These are phyloP conservation scores for Iris macrosiphon DNA, from an alignment of 106 monocot species.

Conservation along the genomic window DNA sequence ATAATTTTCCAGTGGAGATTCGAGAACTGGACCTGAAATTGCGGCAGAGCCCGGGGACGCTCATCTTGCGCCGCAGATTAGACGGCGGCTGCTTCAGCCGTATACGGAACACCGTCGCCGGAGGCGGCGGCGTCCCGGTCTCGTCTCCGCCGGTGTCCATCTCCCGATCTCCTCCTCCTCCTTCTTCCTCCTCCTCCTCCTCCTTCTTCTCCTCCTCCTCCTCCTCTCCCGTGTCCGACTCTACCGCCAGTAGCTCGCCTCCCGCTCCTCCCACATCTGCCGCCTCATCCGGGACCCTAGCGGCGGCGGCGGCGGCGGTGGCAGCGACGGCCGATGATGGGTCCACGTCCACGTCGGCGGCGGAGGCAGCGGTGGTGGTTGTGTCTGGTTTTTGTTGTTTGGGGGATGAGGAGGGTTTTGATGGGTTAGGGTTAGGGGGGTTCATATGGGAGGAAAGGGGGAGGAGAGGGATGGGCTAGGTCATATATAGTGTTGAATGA, in stretches of 20 bases:
- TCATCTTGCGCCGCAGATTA: slow-evolving; percentile 85
- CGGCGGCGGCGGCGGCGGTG: neutral
- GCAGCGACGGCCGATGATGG: slow-evolving; percentile 6
- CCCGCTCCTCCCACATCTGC: slow-evolving; percentile 10
- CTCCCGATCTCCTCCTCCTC: slow-evolving; percentile 27
- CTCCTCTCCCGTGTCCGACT: neutral
- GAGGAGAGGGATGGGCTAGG: slow-evolving; percentile 19
- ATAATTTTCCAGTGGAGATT: neutral
- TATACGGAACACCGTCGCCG: slow-evolving; percentile 87
- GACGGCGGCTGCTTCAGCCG: slow-evolving; percentile 81
- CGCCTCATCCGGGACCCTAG: slow-evolving; percentile 1
- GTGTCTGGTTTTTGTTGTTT: slow-evolving; percentile 1
- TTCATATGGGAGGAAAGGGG: slow-evolving; percentile 17
- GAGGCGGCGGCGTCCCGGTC: slow-evolving; percentile 18
- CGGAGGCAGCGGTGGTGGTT: neutral
- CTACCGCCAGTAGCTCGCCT: neutral
- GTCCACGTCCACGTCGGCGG: neutral
- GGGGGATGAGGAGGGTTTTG: neutral
- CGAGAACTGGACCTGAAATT: slow-evolving; percentile 63
- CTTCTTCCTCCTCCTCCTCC: slow-evolving; percentile 27
- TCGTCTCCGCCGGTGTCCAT: slow-evolving; percentile 33
- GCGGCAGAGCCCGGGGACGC: slow-evolving; percentile 92
- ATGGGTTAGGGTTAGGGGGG: slow-evolving; percentile 17
- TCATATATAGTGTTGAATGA: slow-evolving; percentile 42
- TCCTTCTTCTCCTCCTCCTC: slow-evolving; percentile 5